Evolutionary conservation across 805 yeast genomes (phyloP), one percentile per base, ranked within the genome.

Genomic region (Aciculoconidium aculeatum): DNA sequence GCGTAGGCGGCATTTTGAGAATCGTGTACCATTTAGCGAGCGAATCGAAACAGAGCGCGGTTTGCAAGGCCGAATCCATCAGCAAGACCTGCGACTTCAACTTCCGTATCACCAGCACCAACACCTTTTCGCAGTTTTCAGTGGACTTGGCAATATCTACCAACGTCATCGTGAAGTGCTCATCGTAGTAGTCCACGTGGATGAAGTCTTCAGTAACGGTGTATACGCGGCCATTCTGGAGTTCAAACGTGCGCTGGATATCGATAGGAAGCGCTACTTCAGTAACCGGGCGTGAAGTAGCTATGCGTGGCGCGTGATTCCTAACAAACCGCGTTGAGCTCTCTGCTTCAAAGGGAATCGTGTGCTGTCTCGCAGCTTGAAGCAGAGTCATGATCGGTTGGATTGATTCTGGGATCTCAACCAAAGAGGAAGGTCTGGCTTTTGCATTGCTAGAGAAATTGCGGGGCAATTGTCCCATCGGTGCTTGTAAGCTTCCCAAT

Each of bases 321-420:
- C 32, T 33, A 3, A 45, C 39, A 22, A 38, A 49, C 13, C 33
- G 40, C 7, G 31, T 35, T 3, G 41, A 36, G 27, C 61, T 58
- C 26, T 61, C 68, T 0, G 52, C 61, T 36, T 63, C 70, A 27
- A 55, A 40, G 0, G 37, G 53, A 2, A 55, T 50, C 3, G 67
- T 62, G 33, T 11, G 36, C 25, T 1, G 67, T n/a, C n/a, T n/a
- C n/a, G n/a, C n/a, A n/a, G n/a, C n/a, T n/a, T n/a, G n/a, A n/a
- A n/a, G n/a, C n/a, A n/a, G n/a, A n/a, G n/a, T n/a, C n/a, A n/a
- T n/a, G n/a, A n/a, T n/a, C n/a, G n/a, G n/a, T n/a, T n/a, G n/a
- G n/a, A n/a, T n/a, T n/a, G n/a, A n/a, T n/a, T n/a, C n/a, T n/a
- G n/a, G n/a, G n/a, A n/a, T n/a, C n/a, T n/a, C n/a, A n/a, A n/a